Conservation (phyloP, 306 rosid genomes). For the Prunus persica region Prunus_persica_NCBIv2 NC_034011.1:9425001-9425500, state of each 20-base stretch:
- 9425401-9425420: conserved; percentile 48
- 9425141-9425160: conserved; percentile 37
- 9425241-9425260: conserved; percentile 39
- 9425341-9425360: conserved; percentile 47
- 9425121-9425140: conserved; percentile 46
- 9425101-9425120: conserved; percentile 55
- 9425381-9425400: conserved; percentile 46
- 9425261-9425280: conserved; percentile 54
- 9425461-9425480: conserved; percentile 60
- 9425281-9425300: conserved; percentile 43
- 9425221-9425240: conserved; percentile 46
- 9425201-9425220: conserved; percentile 41
- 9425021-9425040: conserved; percentile 43
- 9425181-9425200: conserved; percentile 53
- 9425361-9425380: conserved; percentile 51
- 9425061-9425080: conserved; percentile 56
- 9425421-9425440: conserved; percentile 41
- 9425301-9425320: conserved; percentile 30
- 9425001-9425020: conserved; percentile 52
- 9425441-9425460: conserved; percentile 44
- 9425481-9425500: conserved; percentile 53
- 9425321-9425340: conserved; percentile 44
- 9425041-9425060: conserved; percentile 54
- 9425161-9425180: conserved; percentile 37
- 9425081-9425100: conserved; percentile 43